These are phyloP conservation scores for Magnaporthiopsis incrustans DNA, from an alignment of 2,329 filamentous ascomycete genomes.

Conservation along the genomic window DNA sequence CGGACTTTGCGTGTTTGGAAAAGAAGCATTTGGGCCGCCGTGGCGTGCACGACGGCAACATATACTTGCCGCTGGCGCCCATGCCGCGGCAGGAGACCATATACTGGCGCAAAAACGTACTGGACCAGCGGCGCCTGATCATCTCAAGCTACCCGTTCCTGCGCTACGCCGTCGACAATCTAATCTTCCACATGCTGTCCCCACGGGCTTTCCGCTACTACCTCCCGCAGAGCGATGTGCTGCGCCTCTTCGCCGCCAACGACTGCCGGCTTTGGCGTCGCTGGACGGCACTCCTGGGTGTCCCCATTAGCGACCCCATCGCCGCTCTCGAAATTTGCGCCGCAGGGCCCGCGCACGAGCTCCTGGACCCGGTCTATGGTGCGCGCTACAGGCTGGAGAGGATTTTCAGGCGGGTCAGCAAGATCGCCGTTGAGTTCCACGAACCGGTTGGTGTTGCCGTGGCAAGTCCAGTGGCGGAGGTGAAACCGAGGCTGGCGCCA, in stretches of 20 bases:
- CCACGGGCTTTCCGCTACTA: conserved; percentile 23
- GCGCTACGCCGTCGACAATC: conserved; percentile 22
- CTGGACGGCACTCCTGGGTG: conserved; percentile 23
- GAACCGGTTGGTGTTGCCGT: background rate
- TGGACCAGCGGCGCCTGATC: conserved; percentile 20
- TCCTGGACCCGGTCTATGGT: conserved; percentile 23
- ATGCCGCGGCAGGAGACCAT: conserved; percentile 8
- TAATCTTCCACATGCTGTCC: conserved; percentile 24
- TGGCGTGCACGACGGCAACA: background rate
- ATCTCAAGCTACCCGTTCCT: conserved; percentile 24
- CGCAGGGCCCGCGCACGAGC: conserved; percentile 10
- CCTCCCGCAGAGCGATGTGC: conserved; percentile 21
- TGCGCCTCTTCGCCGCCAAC: conserved; percentile 17
- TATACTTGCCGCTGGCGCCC: background rate
- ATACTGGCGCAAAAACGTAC: conserved; percentile 14
- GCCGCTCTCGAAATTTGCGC: conserved; percentile 15
- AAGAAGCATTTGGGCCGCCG: conserved; percentile 8
- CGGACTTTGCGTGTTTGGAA: conserved; percentile 23
- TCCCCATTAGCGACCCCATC: conserved; percentile 13
- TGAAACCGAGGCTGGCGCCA: background rate
- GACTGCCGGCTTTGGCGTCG: conserved; percentile 23
- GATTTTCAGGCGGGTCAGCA: conserved; percentile 19
- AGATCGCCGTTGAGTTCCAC: conserved; percentile 8
- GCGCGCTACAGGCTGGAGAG: conserved; percentile 21
- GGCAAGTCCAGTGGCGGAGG: background rate